Conservation (phyloP, 768 basidiomycete species). For the Suillus fuscotomentosus region DNA sequence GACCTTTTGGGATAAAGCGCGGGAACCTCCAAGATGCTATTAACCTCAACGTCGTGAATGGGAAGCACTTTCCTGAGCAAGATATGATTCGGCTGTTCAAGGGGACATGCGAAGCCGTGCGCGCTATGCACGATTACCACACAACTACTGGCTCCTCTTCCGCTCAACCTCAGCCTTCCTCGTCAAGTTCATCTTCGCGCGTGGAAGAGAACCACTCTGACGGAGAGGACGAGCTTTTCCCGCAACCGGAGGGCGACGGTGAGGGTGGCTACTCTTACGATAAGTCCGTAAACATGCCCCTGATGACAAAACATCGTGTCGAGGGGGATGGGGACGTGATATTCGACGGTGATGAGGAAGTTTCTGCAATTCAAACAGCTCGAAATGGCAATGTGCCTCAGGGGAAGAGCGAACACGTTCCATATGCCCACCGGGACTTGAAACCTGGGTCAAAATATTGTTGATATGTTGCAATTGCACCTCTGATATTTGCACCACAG, state of each 20-base stretch:
- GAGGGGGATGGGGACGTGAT: slow-evolving; percentile 61
- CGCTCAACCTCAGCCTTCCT: slow-evolving; percentile 19
- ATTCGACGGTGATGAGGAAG: slow-evolving; percentile 82
- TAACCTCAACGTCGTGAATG: slow-evolving; percentile 79
- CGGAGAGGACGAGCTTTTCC: slow-evolving; percentile 64
- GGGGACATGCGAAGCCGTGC: slow-evolving; percentile 91
- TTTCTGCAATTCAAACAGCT: slow-evolving; percentile 40
- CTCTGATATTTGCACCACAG: slow-evolving; percentile 37
- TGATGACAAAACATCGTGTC: slow-evolving; percentile 52
- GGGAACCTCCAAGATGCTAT: slow-evolving; percentile 97
- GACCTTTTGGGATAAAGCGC: slow-evolving; percentile 45
- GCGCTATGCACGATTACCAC: slow-evolving; percentile 90
- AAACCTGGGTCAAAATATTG: slow-evolving; percentile 79
- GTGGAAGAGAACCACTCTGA: slow-evolving; percentile 36
- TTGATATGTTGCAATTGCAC: not conserved
- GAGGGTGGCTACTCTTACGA: slow-evolving; percentile 77
- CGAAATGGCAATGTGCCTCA: slow-evolving; percentile 34
- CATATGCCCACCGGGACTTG: slow-evolving; percentile 95
- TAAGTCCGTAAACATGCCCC: slow-evolving; percentile 47
- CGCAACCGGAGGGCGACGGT: slow-evolving; percentile 71
- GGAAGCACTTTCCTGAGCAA: slow-evolving; percentile 80
- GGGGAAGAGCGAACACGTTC: slow-evolving; percentile 58
- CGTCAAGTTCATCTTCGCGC: slow-evolving; percentile 24
- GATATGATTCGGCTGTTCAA: slow-evolving; percentile 89
- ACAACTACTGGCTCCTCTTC: slow-evolving; percentile 37